phyloP scores from a whole-genome alignment of 495 filamentous ascomycete genomes.

The Xylaria castorea region DNA sequence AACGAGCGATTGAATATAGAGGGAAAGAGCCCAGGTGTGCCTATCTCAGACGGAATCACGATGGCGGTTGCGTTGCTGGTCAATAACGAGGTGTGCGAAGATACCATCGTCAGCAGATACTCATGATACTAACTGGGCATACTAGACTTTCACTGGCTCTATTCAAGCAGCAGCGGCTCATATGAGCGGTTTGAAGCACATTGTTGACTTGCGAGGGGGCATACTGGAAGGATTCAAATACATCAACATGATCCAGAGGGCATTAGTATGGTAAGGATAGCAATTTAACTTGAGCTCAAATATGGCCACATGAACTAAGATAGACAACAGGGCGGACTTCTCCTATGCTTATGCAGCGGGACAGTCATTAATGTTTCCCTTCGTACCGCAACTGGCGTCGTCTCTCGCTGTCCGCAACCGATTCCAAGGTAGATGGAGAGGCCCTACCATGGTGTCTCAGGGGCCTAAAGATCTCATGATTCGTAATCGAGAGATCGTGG shows the following conservation, averaged over 20 bases:
- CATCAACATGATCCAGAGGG: slow-evolving; percentile 38
- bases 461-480: slow-evolving; percentile 32
- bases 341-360: slow-evolving; percentile 41
- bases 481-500: slow-evolving; percentile 35
- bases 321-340: slow-evolving; percentile 38
- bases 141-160: slow-evolving; percentile 40
- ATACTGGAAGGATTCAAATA: slow-evolving; percentile 41
- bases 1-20: slow-evolving; percentile 42
- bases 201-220: slow-evolving; percentile 40
- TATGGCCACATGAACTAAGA: slow-evolving; percentile 14
- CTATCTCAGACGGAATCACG: slow-evolving; percentile 41
- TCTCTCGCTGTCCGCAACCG: slow-evolving; percentile 35
- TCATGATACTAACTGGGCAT: neutral
- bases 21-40: slow-evolving; percentile 36
- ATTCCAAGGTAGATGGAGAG: slow-evolving; percentile 36
- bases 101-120: neutral
- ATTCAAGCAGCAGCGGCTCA: slow-evolving; percentile 38
- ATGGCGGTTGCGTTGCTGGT: slow-evolving; percentile 41
- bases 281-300: slow-evolving; percentile 4
- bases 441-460: slow-evolving; percentile 29
- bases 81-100: slow-evolving; percentile 36
- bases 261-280: slow-evolving; percentile 39
- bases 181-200: slow-evolving; percentile 41
- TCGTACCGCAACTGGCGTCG: slow-evolving; percentile 40
- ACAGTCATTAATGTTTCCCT: slow-evolving; percentile 38